Base-by-base conservation (phyloP, 2,329 filamentous ascomycete genomes). In the Thielaviopsis euricoi region DNA sequence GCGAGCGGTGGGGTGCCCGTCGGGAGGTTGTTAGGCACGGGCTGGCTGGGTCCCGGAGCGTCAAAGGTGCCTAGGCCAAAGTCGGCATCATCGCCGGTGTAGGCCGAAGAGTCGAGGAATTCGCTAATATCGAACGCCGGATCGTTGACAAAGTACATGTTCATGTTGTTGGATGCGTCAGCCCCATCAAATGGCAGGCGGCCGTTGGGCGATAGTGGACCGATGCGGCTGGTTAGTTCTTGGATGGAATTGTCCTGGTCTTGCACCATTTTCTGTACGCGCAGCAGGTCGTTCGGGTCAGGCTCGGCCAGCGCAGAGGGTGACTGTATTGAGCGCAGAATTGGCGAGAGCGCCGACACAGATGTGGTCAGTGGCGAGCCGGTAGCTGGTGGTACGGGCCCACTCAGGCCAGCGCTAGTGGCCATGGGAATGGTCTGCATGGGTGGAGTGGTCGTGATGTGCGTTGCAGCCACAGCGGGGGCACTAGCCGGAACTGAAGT, bases 171-270 rank as follows among this genome's bases (percentile, higher is more conserved):
- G 21, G 63, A 59, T 17, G 64, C 67, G 2, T 77, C 75, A 25
- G 73, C 73, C 1, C 93, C 69, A 4, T 87, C 87, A 1, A 61
- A 61, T 12, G 88, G 86, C 40, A 95, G 87, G 17, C 80, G 78
- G 4, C 88, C 89, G 0, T 81, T 87, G 0, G 89, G 89, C 65
- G 85, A 90, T 13, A 95, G 76, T 0, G 89, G 89, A 6, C 86
- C 83, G 7, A 96, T 76, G 17, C 89, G 73, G 58, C 81, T 82
- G 55, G 82, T 82, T 10, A 96, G 75, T 59, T 87, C 82, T 61
- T 87, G 81, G 1, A 96, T 85, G 53, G 86, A 85, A 53, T 78
- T 78, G 61, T 86, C 83, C 65, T 95, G 89, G 60, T 91, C 83
- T 23, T 81, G 80, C 66, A 94, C 87, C 65, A 95, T 75, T 50